These are phyloP conservation scores for Perkinsus marinus DNA, from an alignment of 169 alveolate genomes.

Conservation along the genomic window DNA sequence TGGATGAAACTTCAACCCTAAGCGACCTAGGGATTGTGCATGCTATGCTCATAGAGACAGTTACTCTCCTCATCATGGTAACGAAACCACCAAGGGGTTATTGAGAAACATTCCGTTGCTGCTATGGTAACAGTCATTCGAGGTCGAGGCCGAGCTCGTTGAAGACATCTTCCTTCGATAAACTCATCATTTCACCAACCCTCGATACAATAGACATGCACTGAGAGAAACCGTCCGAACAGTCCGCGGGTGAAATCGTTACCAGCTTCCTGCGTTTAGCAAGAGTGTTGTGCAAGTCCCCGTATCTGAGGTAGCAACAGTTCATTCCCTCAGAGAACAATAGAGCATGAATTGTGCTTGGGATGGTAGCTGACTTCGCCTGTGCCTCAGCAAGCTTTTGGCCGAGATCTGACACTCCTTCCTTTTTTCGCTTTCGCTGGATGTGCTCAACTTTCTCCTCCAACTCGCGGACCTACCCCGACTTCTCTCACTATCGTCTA, in stretches of 20 bases:
- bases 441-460: neutral
- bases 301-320: neutral
- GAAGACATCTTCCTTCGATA: neutral
- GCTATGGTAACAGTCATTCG: neutral
- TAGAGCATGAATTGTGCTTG: no score
- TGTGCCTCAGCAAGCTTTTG: neutral
- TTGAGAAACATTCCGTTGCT: neutral
- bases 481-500: neutral
- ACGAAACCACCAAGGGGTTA: no score
- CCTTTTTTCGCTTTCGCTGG: neutral
- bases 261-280: neutral
- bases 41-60: no score
- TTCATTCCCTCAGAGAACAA: no score
- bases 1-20: no score
- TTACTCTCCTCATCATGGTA: no score
- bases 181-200: neutral
- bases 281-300: neutral
- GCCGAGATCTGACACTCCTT: neutral
- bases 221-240: neutral
- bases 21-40: no score
- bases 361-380: neutral
- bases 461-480: neutral
- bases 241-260: neutral
- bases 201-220: neutral
- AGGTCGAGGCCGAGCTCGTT: neutral